Evolutionary conservation across 805 yeast genomes (phyloP).

Genomic region (Zygotorulaspora florentina): DNA sequence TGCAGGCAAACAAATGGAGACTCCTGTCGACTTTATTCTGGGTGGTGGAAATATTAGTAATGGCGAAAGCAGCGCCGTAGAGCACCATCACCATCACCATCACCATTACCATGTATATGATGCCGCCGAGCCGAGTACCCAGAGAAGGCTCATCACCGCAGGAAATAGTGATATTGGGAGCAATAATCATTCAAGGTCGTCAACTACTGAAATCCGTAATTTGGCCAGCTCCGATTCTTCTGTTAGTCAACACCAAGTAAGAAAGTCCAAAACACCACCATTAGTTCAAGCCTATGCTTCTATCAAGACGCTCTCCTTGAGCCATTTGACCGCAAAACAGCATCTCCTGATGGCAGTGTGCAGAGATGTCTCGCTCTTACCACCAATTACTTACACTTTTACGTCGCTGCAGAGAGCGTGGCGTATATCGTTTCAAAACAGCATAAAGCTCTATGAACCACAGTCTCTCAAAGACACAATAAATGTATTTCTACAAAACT

Average conservation of each 20-base stretch:
- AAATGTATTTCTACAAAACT: slow-evolving; percentile 21
- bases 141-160: slow-evolving; percentile 6
- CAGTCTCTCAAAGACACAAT: slow-evolving; percentile 23
- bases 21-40: not conserved
- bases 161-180: not conserved
- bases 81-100: slow-evolving; percentile 23
- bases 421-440: slow-evolving; percentile 19
- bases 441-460: slow-evolving; percentile 23
- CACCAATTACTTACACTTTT: slow-evolving; percentile 54
- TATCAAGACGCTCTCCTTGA: slow-evolving; percentile 60
- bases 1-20: slow-evolving; percentile 2
- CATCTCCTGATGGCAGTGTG: slow-evolving; percentile 74
- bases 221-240: not conserved
- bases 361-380: slow-evolving; percentile 69
- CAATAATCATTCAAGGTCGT: not conserved
- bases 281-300: slow-evolving; percentile 24
- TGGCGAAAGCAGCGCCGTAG: slow-evolving; percentile 8
- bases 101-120: slow-evolving; percentile 16
- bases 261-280: slow-evolving; percentile 6
- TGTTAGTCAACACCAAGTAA: not conserved
- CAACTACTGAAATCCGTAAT: not conserved
- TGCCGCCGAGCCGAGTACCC: slow-evolving; percentile 7
- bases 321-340: slow-evolving; percentile 68
- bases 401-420: slow-evolving; percentile 38
- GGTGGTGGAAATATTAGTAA: not conserved